Conservation (phyloP, 495 filamentous ascomycete genomes). For the Bryoglossum gracile region DNA sequence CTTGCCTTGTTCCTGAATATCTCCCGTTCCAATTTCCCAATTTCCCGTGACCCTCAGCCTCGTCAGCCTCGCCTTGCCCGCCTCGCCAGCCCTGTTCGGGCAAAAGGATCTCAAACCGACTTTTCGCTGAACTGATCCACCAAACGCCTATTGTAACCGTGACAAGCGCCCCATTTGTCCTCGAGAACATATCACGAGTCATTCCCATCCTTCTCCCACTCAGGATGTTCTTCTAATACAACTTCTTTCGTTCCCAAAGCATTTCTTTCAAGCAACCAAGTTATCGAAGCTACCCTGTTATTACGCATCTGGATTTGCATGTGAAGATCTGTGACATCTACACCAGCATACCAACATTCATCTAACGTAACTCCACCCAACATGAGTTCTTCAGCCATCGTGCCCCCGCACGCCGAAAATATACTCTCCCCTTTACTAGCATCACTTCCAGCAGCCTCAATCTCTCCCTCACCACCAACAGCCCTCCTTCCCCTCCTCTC, state of each 20-base stretch:
- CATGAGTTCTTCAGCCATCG: slow-evolving; percentile 33
- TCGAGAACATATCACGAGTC: too few relatives aligned
- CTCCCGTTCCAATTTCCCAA: too few relatives aligned
- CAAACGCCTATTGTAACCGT: too few relatives aligned
- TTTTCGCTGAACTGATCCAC: too few relatives aligned
- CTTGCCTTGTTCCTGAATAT: too few relatives aligned
- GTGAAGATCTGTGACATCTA: slow-evolving; percentile 2
- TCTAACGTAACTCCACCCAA: background rate
- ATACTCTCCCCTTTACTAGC: slow-evolving; percentile 74
- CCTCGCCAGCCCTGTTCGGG: too few relatives aligned
- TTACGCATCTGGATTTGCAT: slow-evolving; percentile 9
- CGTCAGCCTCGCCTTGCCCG: too few relatives aligned
- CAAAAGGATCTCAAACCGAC: too few relatives aligned
- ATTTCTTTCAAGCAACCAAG: background rate
- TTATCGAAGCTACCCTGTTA: background rate
- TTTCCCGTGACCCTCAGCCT: too few relatives aligned
- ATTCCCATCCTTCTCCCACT: background rate
- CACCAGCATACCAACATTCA: too few relatives aligned
- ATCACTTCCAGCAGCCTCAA: slow-evolving; percentile 75
- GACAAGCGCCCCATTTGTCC: too few relatives aligned
- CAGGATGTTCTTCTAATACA: background rate
- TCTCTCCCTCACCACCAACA: slow-evolving; percentile 68
- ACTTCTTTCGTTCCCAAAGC: background rate
- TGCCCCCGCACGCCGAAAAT: slow-evolving; percentile 53
- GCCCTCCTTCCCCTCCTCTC: slow-evolving; percentile 76